Evolutionary conservation across 192 early-diverging fungal genomes (phyloP), one percentile per base, ranked within the genome.

Genomic region (Pilaira anomala): DNA sequence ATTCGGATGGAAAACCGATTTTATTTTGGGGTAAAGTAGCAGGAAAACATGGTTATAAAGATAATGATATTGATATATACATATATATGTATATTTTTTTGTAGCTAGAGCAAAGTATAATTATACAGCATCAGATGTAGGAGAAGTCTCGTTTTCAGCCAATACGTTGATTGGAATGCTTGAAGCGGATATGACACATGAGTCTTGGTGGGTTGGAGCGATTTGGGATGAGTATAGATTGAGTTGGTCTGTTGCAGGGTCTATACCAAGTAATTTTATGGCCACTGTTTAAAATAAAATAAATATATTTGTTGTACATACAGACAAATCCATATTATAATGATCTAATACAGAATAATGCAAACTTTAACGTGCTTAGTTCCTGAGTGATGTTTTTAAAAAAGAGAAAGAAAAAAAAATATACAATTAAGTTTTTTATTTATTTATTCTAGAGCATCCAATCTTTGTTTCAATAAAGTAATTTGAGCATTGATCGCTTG

Each of bases 401-500:
- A 36, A 1, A 36, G 11, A 36, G 7, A 33, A 33, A 4, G 7
- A 33, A 36, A 36, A 36, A 36, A 6, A 36, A 36, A 36, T 36
- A n/a, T n/a, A n/a, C 33, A 36, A 1, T 9, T 36, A 36, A 5
- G 6, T 36, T 36, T 33, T 36, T 36, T 36, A 36, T 36, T 46
- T 19, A 46, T 59, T 28, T 62, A 40, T n/a, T 73, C 71, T 6
- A 62, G 33, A 11, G 54, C 40, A 18, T 40, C 33, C 52, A 73
- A 49, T 3, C 61, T 58, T 25, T 66, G 64, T 28, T 67, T 67
- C 0, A 73, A 42, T 12, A 25, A 21, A 18, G 52, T 29, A 22
- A 70, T 71, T 53, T 76, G 68, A n/a, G 46, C 26, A 54, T 76
- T 66, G 16, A 76, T 69, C 41, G 71, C 74, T 5, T 62, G 41